phyloP scores from a whole-genome alignment of 306 rosid genomes.

The Albizia julibrissin region DNA sequence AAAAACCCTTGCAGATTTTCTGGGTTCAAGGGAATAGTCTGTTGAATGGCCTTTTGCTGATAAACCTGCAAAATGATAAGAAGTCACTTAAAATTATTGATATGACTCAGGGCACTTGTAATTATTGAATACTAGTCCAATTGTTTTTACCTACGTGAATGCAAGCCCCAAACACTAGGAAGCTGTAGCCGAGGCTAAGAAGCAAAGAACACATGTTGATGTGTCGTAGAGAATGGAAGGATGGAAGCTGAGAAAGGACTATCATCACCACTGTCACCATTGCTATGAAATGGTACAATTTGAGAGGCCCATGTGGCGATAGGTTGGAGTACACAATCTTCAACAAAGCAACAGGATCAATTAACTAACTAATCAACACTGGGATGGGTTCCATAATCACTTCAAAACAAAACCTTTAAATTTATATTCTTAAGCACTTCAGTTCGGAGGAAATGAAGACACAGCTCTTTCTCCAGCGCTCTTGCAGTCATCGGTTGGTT shows the following conservation, averaged over 20 bases:
- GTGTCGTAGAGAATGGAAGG: conserved; percentile 86
- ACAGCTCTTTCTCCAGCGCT: neutral
- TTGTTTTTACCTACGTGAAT: conserved; percentile 59
- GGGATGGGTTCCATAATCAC: neutral
- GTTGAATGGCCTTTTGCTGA: conserved; percentile 56
- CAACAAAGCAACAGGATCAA: neutral
- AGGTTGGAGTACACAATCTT: conserved; percentile 78
- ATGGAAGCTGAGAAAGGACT: conserved; percentile 80
- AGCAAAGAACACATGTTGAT: conserved; percentile 73
- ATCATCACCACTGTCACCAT: conserved; percentile 88
- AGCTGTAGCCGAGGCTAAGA: conserved; percentile 77
- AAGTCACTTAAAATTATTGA: neutral
- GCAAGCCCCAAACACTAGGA: conserved; percentile 75
- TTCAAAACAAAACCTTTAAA: neutral
- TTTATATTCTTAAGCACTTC: neutral
- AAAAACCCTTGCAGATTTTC: conserved; percentile 53
- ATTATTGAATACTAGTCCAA: no score
- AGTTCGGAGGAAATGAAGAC: neutral
- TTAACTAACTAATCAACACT: neutral
- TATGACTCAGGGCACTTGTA: neutral
- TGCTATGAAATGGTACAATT: conserved; percentile 85
- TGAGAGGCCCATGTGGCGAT: conserved; percentile 71
- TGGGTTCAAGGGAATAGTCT: conserved; percentile 71
- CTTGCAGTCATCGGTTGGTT: neutral
- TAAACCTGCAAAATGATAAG: conserved; percentile 43